Base-by-base conservation (phyloP, 2,329 filamentous ascomycete species). In the Penicillium vulpinum region DNA sequence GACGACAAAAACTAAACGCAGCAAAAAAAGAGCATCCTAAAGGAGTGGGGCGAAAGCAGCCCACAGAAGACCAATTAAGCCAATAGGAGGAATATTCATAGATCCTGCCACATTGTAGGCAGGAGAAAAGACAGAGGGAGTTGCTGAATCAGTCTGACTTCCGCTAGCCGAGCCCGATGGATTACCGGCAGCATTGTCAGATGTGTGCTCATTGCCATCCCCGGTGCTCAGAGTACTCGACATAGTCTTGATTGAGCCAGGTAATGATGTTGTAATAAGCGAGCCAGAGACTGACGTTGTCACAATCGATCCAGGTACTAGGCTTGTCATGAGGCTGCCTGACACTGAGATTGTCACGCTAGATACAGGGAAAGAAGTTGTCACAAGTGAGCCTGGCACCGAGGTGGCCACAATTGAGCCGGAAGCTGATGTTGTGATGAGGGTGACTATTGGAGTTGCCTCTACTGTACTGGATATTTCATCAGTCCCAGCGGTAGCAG, bases 11-110 rank as follows among this genome's bases (percentile, higher is more conserved):
- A 10, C 15, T 9, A 33, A 43, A 33, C 15, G 15, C 11, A 43
- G 15, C 10, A 35, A 28, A 21, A 40, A 22, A 22, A 1, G 11
- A 18, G 3, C 2, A 28, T 22, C 33, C 18, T 47, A 59, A 40
- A 60, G 9, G 18, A 60, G 28, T 22, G 56, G 22, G 8, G 35
- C 43, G 7, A 52, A 21, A n/a, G 44, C 13, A 45, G 36, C 49
- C 43, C 58, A 44, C 6, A 59, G 22, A 1, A 56, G 26, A 39
- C 56, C 29, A 13, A 61, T 36, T 4, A 53, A 28, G 18, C 56
- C 56, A 2, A 49, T 31, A 13, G 10, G 45, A 24, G 56, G 24
- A 16, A 36, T 33, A 4, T 31, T 18, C 18, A n/a, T 45, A 8
- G 31, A 36, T 9, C 31, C 4, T 31, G 52, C 52, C 24, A 16